Base-by-base conservation (phyloP, 2,329 filamentous ascomycete genomes). In the Aspergillus pseudoterreus region DNA sequence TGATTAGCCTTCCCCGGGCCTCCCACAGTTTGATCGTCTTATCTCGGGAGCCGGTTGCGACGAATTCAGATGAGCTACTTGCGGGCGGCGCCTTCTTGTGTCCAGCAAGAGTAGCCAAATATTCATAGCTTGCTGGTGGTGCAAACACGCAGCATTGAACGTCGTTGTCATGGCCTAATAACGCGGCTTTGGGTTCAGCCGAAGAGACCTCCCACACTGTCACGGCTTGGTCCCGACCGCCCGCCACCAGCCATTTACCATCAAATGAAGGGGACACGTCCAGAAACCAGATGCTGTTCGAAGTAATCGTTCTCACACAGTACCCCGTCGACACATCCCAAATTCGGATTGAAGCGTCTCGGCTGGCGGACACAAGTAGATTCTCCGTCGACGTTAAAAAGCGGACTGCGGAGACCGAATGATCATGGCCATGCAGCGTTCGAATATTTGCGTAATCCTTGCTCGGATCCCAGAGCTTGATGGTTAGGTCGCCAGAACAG, bases 291-390 rank as follows among this genome's bases (percentile, higher is more conserved):
- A 88, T 90, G 4, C 79, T 81, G 60, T 96, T 90, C 1, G 90
- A 90, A 30, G 84, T 81, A 56, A 96, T 81, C 10, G 90, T 95
- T 69, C 88, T 90, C 33, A 96, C 80, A 65, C 90, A 96, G 68
- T 91, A 96, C 5, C 92, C 92, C 0, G 90, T 96, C 22, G 87
- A 89, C 14, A 92, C 88, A 65, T 96, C 90, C 92, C 92, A 96
- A 69, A 96, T 87, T 47, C 87, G 82, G 45, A 96, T 77, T 1
- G 88, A 88, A 66, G 87, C 88, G 70, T 96, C 92, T 67, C 92
- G 80, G 60, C 88, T 92, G 6, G 90, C 90, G 51, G 86, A 92
- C 11, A 94, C 90, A 1, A 96, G 80, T 10, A 95, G 80, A 63
- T 95, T 95, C 21, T 87, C 87, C 10, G 41, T 53, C 3, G 86